Evolutionary conservation across 306 rosid species (phyloP).

Genomic region (Malus sylvestris): DNA sequence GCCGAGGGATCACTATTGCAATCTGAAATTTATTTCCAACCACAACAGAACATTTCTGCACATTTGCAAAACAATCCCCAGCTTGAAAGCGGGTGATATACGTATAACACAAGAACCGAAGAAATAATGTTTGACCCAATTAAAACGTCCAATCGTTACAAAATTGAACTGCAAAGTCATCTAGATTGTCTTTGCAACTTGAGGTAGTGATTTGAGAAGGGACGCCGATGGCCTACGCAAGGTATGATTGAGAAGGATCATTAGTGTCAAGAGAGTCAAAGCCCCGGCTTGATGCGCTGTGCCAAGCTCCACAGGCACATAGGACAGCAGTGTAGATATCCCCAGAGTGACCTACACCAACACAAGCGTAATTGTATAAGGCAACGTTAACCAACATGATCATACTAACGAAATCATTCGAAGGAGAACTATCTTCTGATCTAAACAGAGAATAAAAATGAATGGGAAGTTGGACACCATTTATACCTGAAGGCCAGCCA

Average conservation of each 20-base stretch:
- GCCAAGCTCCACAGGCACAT: constrained; percentile 79
- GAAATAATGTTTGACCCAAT: neutral
- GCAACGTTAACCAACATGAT: neutral
- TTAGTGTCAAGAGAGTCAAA: constrained; percentile 60
- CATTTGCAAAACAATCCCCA: no score
- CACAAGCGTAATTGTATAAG: neutral
- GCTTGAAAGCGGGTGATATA: neutral
- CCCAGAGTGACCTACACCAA: constrained; percentile 10
- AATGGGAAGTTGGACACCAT: neutral
- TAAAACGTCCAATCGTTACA: neutral
- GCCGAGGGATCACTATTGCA: neutral
- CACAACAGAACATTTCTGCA: neutral
- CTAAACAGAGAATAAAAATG: neutral
- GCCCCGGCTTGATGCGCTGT: constrained; percentile 92
- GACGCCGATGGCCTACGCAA: constrained; percentile 54
- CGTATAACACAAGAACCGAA: neutral
- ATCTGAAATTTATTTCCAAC: neutral
- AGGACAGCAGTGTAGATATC: constrained; percentile 63
- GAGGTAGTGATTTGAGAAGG: constrained; percentile 73
- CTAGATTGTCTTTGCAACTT: constrained; percentile 45
- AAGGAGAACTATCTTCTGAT: neutral
- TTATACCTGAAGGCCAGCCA: constrained; percentile 74
- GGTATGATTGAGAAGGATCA: constrained; percentile 65
- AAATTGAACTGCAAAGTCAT: neutral
- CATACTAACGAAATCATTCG: neutral